These are phyloP conservation scores for Tetrapisispora arboricola DNA, from an alignment of 805 yeast species.

Conservation along the genomic window DNA sequence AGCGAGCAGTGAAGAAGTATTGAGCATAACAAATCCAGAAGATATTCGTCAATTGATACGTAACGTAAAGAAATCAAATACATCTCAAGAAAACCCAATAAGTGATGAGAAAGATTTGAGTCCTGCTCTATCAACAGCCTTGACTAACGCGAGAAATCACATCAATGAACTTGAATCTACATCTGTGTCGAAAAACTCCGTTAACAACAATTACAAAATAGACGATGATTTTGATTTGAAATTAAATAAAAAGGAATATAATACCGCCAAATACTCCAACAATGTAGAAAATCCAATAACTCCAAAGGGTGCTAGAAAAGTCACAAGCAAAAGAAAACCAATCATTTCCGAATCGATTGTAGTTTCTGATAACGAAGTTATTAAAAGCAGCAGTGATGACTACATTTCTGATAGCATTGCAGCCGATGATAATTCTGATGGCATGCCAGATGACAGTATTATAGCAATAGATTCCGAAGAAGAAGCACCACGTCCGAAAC, in stretches of 20 bases:
- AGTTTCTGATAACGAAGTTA: constrained; percentile 5
- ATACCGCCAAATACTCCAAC: neutral
- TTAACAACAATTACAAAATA: neutral
- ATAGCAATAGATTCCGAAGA: constrained; percentile 4
- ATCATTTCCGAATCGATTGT: constrained; percentile 10
- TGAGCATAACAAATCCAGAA: constrained; percentile 31
- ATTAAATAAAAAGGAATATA: neutral
- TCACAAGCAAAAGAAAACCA: neutral
- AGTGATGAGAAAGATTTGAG: neutral
- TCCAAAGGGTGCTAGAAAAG: neutral
- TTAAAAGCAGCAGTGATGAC: constrained; percentile 2
- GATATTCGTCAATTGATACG: constrained; percentile 38
- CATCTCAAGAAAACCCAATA: constrained; percentile 4
- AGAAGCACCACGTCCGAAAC: constrained; percentile 2
- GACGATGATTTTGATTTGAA: neutral
- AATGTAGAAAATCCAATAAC: neutral
- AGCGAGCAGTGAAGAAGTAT: constrained; percentile 32
- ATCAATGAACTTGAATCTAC: neutral
- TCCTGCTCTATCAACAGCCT: neutral
- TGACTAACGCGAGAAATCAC: neutral
- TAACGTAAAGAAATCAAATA: constrained; percentile 32
- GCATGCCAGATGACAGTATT: constrained; percentile 6
- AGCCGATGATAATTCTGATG: constrained; percentile 8
- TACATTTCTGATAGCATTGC: neutral
- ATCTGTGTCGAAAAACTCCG: too few species aligned